Evolutionary conservation across 345 rosid species (phyloP).

Genomic region (Anastatica hierochuntica): DNA sequence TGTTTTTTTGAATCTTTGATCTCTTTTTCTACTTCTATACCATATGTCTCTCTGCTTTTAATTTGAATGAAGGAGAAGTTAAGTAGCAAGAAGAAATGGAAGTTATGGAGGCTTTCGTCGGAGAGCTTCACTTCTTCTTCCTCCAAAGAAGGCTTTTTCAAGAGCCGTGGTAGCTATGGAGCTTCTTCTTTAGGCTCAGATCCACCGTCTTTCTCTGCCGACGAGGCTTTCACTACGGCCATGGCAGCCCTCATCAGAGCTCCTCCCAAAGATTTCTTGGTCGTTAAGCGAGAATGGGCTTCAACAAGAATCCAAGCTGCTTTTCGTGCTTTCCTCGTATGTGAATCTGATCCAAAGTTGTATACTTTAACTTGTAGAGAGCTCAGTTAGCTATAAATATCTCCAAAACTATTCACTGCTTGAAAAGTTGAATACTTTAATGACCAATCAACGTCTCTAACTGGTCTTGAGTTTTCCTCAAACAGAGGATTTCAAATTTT

Average conservation of each 20-base stretch:
- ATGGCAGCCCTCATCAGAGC: slow-evolving; percentile 74
- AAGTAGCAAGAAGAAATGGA: slow-evolving; percentile 30
- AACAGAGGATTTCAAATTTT: too few relatives aligned
- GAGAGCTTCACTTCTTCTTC: slow-evolving; percentile 27
- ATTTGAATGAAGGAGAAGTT: slow-evolving; percentile 12
- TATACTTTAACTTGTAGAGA: too few relatives aligned
- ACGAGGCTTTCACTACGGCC: slow-evolving; percentile 48
- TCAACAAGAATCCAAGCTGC: slow-evolving; percentile 82
- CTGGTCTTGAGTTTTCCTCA: too few relatives aligned
- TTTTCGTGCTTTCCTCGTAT: slow-evolving; percentile 74
- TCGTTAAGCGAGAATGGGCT: slow-evolving; percentile 74
- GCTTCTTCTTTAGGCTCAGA: slow-evolving; percentile 22
- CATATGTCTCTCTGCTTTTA: background rate
- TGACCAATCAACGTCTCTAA: too few relatives aligned
- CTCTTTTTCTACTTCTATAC: background rate
- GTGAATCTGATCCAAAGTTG: too few relatives aligned
- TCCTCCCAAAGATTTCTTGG: slow-evolving; percentile 54
- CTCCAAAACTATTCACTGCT: too few relatives aligned
- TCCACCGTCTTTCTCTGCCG: slow-evolving; percentile 26
- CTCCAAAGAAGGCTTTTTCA: slow-evolving; percentile 14
- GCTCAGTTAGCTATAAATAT: too few relatives aligned
- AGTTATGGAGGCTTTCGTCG: slow-evolving; percentile 29
- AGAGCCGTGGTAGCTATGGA: slow-evolving; percentile 19
- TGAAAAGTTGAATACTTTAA: too few relatives aligned
- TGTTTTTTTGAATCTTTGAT: background rate